Evolutionary conservation across 345 rosid genomes (phyloP), one percentile per base, ranked within the genome.

Genomic region (Schrenkiella parvula): DNA sequence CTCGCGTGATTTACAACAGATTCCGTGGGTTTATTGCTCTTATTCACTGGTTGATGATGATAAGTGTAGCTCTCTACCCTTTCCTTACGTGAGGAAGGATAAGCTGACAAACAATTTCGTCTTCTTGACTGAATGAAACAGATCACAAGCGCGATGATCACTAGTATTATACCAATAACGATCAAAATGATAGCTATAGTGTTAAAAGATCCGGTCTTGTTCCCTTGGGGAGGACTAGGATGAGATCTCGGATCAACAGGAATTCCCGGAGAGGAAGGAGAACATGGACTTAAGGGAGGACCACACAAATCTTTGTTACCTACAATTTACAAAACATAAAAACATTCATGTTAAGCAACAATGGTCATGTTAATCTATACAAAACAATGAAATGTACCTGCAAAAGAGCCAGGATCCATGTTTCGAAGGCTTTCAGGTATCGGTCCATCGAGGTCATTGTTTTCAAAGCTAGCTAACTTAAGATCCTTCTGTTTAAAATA

Each of bases 301-400:
- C 80, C 93, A 25, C 96, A 88, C 5, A 88, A 78, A 23, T 66
- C 80, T 64, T 73, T 85, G 75, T 89, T 89, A 18, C 93, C 96
- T 89, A 81, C 62, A 70, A 62, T 47, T 22, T 28, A 44, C 47
- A 76, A 12, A 65, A 32, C 65, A 64, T 34, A 74, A 32, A 63
- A 68, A 29, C 21, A 43, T 15, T 35, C 38, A 38, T 43, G 18
- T 55, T 31, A 31, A 55, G 14, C 22, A 54, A 46, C 4, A 7
- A 17, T 17, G 12, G 13, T 51, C 32, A 51, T 52, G 57, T 31
- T 54, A 15, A 54, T 29, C 2, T 25, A 50, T 21, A 54, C 4
- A 55, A 0, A 38, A 39, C 6, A 10, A 21, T 52, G 6, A 44
- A 44, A 15, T 31, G 3, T 70, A 86, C 92, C 97, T 70, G 92